Evolutionary conservation across 306 rosid species (phyloP), one percentile per base, ranked within the genome.

Genomic region (Prunus campanulata): DNA sequence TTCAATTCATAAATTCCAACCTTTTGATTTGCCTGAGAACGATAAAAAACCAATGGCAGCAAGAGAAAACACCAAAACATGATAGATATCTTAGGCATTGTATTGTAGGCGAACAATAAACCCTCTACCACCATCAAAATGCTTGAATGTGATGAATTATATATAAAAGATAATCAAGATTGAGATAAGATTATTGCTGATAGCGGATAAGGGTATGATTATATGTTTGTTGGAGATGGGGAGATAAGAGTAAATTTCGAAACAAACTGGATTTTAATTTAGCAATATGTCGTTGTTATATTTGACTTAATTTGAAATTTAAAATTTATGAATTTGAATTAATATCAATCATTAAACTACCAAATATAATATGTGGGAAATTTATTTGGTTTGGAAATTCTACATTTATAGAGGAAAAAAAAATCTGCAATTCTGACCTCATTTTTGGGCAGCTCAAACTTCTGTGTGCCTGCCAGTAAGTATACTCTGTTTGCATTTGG

Each of bases 391-490:
- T 6, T 19, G 9, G 62, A 8, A 55, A n/a, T n/a, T 55, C 7
- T 19, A 51, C 9, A 16, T 32, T 32, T 32, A 32, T 32, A 32
- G 39, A 32, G 39, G 39, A 7, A 5, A 32, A 32, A 32, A 32
- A 32, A 25, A 15, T 87, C 87, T 1, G 88, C 86, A 32, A 92
- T 90, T 70, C 85, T 88, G 71, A 95, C 86, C 69, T 90, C 97
- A 0, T 83, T 74, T 78, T 95, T 92, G 11, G 98, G 95, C 63
- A 95, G 74, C 84, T 95, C 98, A 55, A 90, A 95, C 83, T 95
- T 95, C 80, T 95, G 98, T 5, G 98, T 95, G 19, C 97, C 98
- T 9, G 97, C 89, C 52, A 90, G 85, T 75, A 86, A 91, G 81
- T 95, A 95, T 63, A 87, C 74, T 87, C 82, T 90, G 72, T 76